phyloP scores from a whole-genome alignment of 768 basidiomycete genomes.

The Naganishia onofrii region DNA sequence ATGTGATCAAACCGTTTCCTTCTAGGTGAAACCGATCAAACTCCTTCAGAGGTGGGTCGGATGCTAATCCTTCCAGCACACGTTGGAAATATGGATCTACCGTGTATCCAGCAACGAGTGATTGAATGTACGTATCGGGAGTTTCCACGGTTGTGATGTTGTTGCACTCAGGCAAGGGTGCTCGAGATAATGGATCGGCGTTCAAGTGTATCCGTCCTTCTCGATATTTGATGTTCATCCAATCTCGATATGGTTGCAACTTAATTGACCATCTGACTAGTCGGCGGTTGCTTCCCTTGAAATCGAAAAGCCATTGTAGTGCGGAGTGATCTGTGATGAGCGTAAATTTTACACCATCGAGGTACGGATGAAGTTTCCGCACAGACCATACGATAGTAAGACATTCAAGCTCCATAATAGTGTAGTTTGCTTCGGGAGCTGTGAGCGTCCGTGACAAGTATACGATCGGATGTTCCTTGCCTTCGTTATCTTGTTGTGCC shows the following conservation, averaged over 20 bases:
- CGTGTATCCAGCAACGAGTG: not conserved
- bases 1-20: not conserved
- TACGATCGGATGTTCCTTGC: conserved; percentile 25
- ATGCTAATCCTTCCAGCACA: not conserved
- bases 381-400: conserved; percentile 32
- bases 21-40: not conserved
- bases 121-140: conserved; percentile 32
- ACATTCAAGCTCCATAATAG: conserved; percentile 31
- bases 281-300: conserved; percentile 16
- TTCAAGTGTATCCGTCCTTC: conserved; percentile 10
- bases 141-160: not conserved
- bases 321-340: conserved; percentile 7
- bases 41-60: not conserved
- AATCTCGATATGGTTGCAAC: conserved; percentile 5
- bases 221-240: conserved; percentile 28
- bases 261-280: conserved; percentile 26
- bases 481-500: conserved; percentile 22
- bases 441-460: conserved; percentile 25
- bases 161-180: conserved; percentile 21
- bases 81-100: not conserved
- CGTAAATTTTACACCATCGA: conserved; percentile 5
- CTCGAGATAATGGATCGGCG: conserved; percentile 22
- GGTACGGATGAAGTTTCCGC: conserved; percentile 15
- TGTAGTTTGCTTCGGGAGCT: conserved; percentile 28
- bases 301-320: conserved; percentile 14